These are phyloP conservation scores for Chrysanthemum makinoi DNA, from an alignment of 129 eudicot species.

Conservation along the genomic window DNA sequence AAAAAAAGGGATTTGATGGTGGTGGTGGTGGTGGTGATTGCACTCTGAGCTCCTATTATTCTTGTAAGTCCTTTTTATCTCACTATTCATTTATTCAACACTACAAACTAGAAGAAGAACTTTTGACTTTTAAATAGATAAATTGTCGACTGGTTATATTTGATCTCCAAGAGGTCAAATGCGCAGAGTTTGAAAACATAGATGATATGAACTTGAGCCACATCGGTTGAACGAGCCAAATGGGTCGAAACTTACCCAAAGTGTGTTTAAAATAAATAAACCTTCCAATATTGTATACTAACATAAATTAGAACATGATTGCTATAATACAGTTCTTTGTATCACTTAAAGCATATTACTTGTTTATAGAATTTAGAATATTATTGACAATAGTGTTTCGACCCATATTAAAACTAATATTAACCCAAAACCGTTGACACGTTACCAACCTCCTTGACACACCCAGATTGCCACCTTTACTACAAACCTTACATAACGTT, in stretches of 20 bases:
- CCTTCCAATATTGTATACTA: neutral
- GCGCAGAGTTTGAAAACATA: too few relatives aligned
- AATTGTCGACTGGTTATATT: neutral
- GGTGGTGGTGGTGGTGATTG: conserved; percentile 69
- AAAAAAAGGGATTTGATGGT: too few relatives aligned
- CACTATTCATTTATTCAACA: neutral
- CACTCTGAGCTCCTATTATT: conserved; percentile 88
- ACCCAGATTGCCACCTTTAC: neutral
- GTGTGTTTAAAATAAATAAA: neutral
- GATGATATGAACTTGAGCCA: too few relatives aligned
- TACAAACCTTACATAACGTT: neutral
- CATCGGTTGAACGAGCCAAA: too few relatives aligned
- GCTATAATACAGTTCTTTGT: neutral
- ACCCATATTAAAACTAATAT: neutral
- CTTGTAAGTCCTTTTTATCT: conserved; percentile 48
- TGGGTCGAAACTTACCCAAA: neutral
- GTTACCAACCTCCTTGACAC: neutral
- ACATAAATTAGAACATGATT: neutral
- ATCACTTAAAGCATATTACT: neutral
- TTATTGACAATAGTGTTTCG: neutral
- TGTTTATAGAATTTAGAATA: neutral
- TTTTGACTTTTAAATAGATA: neutral
- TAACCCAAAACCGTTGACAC: neutral
- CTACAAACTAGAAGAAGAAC: neutral
- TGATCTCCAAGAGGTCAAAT: neutral